These are phyloP conservation scores for Zoysia matrella DNA, from an alignment of 202 grass and related monocot species.

Conservation along the genomic window DNA sequence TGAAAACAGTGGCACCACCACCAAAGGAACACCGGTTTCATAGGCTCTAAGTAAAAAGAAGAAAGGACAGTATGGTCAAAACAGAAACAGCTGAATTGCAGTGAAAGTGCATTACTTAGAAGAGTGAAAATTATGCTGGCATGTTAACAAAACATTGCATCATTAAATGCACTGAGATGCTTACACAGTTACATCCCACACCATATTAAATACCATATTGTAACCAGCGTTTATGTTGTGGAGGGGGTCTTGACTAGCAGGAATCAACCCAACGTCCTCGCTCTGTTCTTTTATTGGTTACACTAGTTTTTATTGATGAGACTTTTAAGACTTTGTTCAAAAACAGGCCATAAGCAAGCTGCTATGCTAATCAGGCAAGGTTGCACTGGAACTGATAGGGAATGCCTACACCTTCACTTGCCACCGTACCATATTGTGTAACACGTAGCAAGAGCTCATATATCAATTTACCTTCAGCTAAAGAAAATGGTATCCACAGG, in stretches of 20 bases:
- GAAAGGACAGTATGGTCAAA: constrained; percentile 33
- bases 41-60: constrained; percentile 30
- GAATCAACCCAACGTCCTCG: not conserved
- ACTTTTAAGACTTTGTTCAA: too few relatives aligned
- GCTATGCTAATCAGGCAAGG: not conserved
- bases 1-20: constrained; percentile 42
- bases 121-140: not conserved
- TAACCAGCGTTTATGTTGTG: not conserved
- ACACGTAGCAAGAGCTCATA: not conserved
- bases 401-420: not conserved
- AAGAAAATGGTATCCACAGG: not conserved
- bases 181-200: not conserved
- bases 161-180: not conserved
- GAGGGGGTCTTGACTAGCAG: not conserved
- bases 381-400: not conserved
- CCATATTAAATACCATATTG: constrained; percentile 16
- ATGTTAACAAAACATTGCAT: constrained; percentile 5
- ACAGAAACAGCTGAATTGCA: constrained; percentile 34
- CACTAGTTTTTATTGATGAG: too few relatives aligned
- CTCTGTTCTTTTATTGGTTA: not conserved
- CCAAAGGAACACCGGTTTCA: constrained; percentile 38
- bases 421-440: not conserved
- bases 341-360: not conserved
- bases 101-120: constrained; percentile 13
- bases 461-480: not conserved